Conservation (phyloP, 164 flowering plant species). For the Chimonanthus praecox region DNA sequence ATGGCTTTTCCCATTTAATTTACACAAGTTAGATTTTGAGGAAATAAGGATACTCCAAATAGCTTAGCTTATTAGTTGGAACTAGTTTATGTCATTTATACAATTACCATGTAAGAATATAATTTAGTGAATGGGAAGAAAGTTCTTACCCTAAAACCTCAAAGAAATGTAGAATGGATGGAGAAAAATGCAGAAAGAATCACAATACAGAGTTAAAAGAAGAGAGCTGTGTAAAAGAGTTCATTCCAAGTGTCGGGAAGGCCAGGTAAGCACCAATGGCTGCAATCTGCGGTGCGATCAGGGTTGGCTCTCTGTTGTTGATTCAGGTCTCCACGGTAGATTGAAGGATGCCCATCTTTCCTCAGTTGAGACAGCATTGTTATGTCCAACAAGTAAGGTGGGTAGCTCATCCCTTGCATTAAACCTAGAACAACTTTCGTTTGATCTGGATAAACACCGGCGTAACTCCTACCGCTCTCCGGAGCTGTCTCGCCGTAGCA, state of each 20-base stretch:
- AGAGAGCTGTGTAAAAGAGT: constrained; percentile 60
- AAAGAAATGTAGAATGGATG: neutral
- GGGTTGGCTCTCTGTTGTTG: constrained; percentile 67
- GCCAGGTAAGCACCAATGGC: constrained; percentile 99
- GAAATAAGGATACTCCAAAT: neutral
- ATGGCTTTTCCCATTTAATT: no score
- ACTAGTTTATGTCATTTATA: neutral
- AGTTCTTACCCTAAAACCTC: neutral
- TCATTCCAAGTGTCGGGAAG: constrained; percentile 96
- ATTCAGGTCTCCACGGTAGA: constrained; percentile 69
- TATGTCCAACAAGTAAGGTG: constrained; percentile 64
- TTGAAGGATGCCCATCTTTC: constrained; percentile 89
- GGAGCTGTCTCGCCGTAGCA: constrained; percentile 84
- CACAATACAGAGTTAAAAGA: constrained; percentile 27
- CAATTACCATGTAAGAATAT: neutral
- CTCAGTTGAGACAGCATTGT: constrained; percentile 70
- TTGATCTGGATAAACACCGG: constrained; percentile 56
- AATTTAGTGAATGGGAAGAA: no score
- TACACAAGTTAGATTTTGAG: no score
- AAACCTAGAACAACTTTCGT: constrained; percentile 57
- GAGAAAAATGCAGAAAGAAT: neutral
- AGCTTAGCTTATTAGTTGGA: neutral
- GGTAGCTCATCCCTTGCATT: constrained; percentile 43
- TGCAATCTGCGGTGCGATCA: constrained; percentile 68
- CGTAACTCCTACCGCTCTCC: constrained; percentile 34